A percentile compares a stretch with the other conserved stretches of the same genome.
These are phyloP conservation scores for Porphyridium purpureum DNA, from an alignment of 23 red algal genomes.

Conservation along the genomic window DNA sequence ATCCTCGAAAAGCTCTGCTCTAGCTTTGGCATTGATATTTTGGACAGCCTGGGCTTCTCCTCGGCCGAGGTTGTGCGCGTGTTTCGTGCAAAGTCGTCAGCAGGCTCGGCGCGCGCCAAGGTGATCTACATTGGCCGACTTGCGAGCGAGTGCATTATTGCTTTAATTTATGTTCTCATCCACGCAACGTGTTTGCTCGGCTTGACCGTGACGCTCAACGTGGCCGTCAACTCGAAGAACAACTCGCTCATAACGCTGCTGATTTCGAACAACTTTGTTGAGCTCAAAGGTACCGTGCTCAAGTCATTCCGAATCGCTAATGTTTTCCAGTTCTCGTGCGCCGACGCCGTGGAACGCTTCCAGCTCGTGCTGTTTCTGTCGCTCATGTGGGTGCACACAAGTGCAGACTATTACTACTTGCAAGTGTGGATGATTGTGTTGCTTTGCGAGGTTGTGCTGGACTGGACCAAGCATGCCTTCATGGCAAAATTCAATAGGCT, in stretches of 20 bases:
- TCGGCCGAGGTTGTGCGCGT: too few relatives aligned
- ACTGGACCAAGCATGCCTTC: slow-evolving; percentile 93
- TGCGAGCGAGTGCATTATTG: slow-evolving; percentile 39
- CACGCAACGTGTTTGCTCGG: too few relatives aligned
- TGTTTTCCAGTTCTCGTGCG: slow-evolving; percentile 68
- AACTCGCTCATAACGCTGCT: slow-evolving; percentile 73
- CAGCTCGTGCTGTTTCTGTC: slow-evolving; percentile 61
- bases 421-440: slow-evolving; percentile 38
- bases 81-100: too few relatives aligned
- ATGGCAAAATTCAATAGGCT: slow-evolving; percentile 87
- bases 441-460: slow-evolving; percentile 48
- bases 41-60: slow-evolving; percentile 59
- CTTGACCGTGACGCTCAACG: slow-evolving; percentile 85
- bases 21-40: slow-evolving; percentile 59
- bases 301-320: slow-evolving; percentile 65
- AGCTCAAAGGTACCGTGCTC: slow-evolving; percentile 73
- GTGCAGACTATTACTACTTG: slow-evolving; percentile 33
- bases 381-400: slow-evolving; percentile 40
- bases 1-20: slow-evolving; percentile 70
- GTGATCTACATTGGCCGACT: too few relatives aligned
- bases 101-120: too few relatives aligned
- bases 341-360: slow-evolving; percentile 73
- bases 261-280: slow-evolving; percentile 89
- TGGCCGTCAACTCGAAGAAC: slow-evolving; percentile 74
- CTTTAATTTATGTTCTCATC: slow-evolving; percentile 54